phyloP scores from a whole-genome alignment of 768 basidiomycete genomes.

The Leccinellum albellum region DNA sequence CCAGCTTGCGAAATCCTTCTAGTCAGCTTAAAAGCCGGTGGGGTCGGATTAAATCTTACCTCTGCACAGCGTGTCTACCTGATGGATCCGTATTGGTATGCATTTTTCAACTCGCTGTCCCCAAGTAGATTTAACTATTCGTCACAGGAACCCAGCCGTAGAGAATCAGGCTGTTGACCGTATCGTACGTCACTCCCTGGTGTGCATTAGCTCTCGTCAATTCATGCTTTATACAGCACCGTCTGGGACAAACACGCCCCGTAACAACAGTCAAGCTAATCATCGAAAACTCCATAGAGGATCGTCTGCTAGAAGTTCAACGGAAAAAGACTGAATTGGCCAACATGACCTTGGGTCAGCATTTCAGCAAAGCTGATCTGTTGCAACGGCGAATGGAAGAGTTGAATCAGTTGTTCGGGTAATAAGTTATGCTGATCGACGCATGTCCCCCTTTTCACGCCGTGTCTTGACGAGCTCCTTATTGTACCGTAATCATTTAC shows the following conservation, averaged over 20 bases:
- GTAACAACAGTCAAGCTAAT: conserved; percentile 92
- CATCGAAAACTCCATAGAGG: conserved; percentile 93
- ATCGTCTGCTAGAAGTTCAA: conserved; percentile 88
- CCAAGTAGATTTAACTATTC: not conserved
- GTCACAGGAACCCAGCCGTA: conserved; percentile 85
- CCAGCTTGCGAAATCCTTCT: conserved; percentile 90
- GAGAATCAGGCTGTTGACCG: conserved; percentile 98
- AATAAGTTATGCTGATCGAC: conserved; percentile 27
- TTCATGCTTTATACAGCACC: conserved; percentile 57
- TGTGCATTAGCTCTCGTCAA: not conserved
- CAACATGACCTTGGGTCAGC: conserved; percentile 88
- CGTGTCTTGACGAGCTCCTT: conserved; percentile 18
- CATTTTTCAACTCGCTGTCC: not conserved
- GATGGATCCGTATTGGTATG: conserved; percentile 94
- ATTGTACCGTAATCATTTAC: conserved; percentile 29
- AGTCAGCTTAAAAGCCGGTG: conserved; percentile 94
- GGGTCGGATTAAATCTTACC: conserved; percentile 94
- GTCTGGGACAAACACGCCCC: conserved; percentile 88
- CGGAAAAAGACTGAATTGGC: conserved; percentile 92
- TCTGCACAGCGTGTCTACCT: conserved; percentile 91
- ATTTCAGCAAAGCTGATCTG: conserved; percentile 84
- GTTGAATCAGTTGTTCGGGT: conserved; percentile 69
- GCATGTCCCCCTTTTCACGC: conserved; percentile 11
- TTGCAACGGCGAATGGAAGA: conserved; percentile 87
- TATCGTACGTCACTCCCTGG: conserved; percentile 57